Base-by-base conservation (phyloP, 495 filamentous ascomycete genomes). In the Wilcoxina mikolae region DNA sequence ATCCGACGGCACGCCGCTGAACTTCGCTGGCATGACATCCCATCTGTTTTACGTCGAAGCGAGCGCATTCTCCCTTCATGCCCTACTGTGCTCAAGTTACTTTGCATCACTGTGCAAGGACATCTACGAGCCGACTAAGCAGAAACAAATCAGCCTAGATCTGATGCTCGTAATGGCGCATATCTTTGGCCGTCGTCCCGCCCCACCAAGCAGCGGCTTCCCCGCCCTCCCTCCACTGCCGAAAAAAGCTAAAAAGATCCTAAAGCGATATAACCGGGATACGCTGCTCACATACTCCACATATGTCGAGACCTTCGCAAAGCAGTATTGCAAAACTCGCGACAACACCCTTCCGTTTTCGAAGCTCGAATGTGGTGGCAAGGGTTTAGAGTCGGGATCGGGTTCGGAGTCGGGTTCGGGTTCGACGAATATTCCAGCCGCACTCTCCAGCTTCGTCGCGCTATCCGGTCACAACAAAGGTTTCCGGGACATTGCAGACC, bases 1-100 rank as follows among this genome's bases (percentile, higher is more conserved):
- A 20, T 54, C 70, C 9, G 60, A 62, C 10, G 84, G 84, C 20
- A 71, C 65, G 15, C 82, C 84, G 0, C 66, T 84, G 17, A 84
- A 87, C 60, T 85, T 87, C 58, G 76, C 83, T 0, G 76, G 77
- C 0, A 68, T 74, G 24, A 72, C 85, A 4, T 74, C 75, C 3
- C 83, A 87, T 67, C 70, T 89, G 0, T 85, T 83, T 66, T 86
- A 78, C 57, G 81, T 79, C 0, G 84, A 86, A 57, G 82, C 79
- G 56, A 77, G 77, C 0, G 76, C 74, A 28, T 89, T 87, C 57
- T 79, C 82, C 0, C 82, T 88, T 65, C 83, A 89, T 58, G 76
- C 82, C 1, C 72, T 89, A 1, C 66, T 89, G 4, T 78, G 73
- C 51, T 73, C 69, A 17, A 82, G 81, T 0, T 85, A 82, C 59